Conservation (phyloP, 2,329 filamentous ascomycete species). For the Lachnellula subtilissima region DNA sequence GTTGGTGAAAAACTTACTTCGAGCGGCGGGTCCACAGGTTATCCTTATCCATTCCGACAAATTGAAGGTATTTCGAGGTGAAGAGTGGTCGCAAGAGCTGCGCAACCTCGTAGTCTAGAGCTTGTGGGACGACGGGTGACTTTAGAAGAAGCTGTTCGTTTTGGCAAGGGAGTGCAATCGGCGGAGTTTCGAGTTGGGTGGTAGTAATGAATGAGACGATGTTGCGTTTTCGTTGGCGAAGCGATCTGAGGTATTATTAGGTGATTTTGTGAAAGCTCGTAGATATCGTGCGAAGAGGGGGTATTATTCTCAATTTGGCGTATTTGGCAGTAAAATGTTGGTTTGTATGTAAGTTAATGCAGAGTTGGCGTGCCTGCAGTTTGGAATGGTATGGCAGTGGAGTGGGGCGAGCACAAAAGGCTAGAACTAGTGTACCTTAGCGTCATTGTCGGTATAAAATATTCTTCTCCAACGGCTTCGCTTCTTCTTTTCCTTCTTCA, state of each 20-base stretch:
- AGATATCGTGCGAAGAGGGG: neutral
- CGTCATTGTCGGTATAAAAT: too few relatives aligned
- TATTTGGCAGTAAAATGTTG: neutral
- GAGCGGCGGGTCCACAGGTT: constrained; percentile 72
- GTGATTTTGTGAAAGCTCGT: constrained; percentile 1
- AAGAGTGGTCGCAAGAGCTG: constrained; percentile 11
- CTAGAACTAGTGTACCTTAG: too few relatives aligned
- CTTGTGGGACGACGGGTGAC: constrained; percentile 9
- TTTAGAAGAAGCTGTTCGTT: constrained; percentile 12
- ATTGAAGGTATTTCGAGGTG: constrained; percentile 3
- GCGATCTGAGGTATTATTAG: neutral
- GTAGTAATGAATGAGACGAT: neutral
- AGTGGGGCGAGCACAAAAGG: neutral
- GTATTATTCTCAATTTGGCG: neutral
- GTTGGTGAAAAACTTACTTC: constrained; percentile 51
- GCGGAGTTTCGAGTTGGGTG: constrained; percentile 1
- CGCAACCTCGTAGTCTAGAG: constrained; percentile 11
- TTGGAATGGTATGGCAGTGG: neutral
- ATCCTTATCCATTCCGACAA: constrained; percentile 33
- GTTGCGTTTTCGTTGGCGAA: neutral
- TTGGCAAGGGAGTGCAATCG: constrained; percentile 9
- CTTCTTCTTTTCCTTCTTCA: constrained; percentile 35
- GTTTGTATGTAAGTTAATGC: neutral
- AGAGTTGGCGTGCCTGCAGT: neutral
- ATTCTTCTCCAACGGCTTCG: too few relatives aligned